These are phyloP conservation scores for Fusarium subglutinans DNA, from an alignment of 2,329 filamentous ascomycete species.

Conservation along the genomic window DNA sequence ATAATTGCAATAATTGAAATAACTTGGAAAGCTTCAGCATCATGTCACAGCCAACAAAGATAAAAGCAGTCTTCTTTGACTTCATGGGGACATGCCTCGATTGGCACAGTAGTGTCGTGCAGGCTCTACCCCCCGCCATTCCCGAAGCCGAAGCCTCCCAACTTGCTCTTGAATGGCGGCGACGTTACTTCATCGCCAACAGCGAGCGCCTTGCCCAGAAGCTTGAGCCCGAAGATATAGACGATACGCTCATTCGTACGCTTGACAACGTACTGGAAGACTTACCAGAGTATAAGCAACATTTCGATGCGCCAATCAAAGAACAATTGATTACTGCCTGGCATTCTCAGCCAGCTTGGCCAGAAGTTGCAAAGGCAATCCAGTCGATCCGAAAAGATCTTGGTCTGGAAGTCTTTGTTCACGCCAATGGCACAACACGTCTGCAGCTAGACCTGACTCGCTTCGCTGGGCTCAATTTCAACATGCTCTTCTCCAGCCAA, in stretches of 20 bases:
- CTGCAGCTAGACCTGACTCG: conserved; percentile 62
- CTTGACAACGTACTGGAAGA: conserved; percentile 49
- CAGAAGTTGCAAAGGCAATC: conserved; percentile 57
- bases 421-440: conserved; percentile 64
- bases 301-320: conserved; percentile 28
- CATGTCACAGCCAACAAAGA: conserved; percentile 9
- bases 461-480: conserved; percentile 58
- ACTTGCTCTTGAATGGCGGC: conserved; percentile 61
- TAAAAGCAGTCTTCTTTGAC: conserved; percentile 64
- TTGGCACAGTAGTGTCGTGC: conserved; percentile 57
- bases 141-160: conserved; percentile 46
- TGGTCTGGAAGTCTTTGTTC: conserved; percentile 57
- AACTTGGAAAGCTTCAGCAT: neutral
- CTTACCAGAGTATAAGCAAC: neutral
- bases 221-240: conserved; percentile 57
- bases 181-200: conserved; percentile 58
- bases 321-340: conserved; percentile 51
- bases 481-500: conserved; percentile 63
- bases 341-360: conserved; percentile 62
- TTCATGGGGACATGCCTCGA: conserved; percentile 68
- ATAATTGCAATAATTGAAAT: no score
- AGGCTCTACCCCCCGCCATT: conserved; percentile 48
- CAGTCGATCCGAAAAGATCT: conserved; percentile 47
- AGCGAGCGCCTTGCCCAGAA: conserved; percentile 48
- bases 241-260: conserved; percentile 56